Evolutionary conservation across 2,329 filamentous ascomycete genomes (phyloP).

Genomic region (Coccinonectria pachysandricola): DNA sequence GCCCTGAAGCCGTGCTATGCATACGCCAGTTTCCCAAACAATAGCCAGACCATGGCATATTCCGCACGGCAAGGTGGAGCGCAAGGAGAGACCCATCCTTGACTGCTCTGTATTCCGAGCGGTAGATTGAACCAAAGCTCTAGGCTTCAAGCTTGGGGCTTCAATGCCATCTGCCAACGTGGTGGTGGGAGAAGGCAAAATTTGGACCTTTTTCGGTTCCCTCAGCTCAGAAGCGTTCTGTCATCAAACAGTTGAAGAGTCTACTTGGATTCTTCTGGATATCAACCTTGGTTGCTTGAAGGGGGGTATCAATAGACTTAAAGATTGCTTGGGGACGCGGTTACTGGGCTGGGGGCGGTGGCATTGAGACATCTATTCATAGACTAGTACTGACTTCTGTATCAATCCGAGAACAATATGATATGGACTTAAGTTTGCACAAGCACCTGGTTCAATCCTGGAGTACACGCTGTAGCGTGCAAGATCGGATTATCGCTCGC

Average conservation of each 20-base stretch:
- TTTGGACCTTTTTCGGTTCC: slow-evolving; percentile 19
- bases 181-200: slow-evolving; percentile 16
- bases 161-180: slow-evolving; percentile 17
- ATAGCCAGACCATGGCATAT: slow-evolving; percentile 6
- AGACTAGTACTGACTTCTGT: too few species aligned
- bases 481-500: too few species aligned
- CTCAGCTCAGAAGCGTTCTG: slow-evolving; percentile 23
- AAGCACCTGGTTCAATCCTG: too few species aligned
- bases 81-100: slow-evolving; percentile 67
- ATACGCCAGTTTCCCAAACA: too few species aligned
- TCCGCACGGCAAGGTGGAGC: slow-evolving; percentile 67
- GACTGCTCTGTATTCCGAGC: slow-evolving; percentile 67
- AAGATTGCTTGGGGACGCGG: slow-evolving; percentile 17
- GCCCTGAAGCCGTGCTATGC: too few species aligned
- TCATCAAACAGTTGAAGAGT: slow-evolving; percentile 21
- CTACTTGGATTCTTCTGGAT: too few species aligned
- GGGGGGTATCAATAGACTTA: too few species aligned
- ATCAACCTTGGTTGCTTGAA: too few species aligned
- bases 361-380: slow-evolving; percentile 37
- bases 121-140: slow-evolving; percentile 42
- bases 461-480: too few species aligned
- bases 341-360: slow-evolving; percentile 26
- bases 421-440: too few species aligned
- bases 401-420: too few species aligned
- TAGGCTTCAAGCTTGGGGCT: too few species aligned